Conservation (phyloP, 148 eudicot species). For the Camellia lanceoleosa region DNA sequence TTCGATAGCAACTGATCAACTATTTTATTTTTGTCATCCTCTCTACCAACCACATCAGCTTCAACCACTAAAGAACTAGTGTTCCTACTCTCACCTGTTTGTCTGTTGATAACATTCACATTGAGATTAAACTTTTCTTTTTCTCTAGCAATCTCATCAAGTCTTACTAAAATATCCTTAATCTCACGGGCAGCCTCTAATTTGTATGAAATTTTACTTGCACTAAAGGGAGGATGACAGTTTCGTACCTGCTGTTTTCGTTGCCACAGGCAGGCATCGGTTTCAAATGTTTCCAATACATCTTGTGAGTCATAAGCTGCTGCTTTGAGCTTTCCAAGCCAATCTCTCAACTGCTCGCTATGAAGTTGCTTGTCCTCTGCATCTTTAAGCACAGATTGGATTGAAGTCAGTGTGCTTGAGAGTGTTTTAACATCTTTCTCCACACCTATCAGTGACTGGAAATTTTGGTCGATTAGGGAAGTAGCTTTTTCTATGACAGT, state of each 20-base stretch:
- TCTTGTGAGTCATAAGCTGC: slow-evolving; percentile 33
- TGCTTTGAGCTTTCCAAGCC: slow-evolving; percentile 31
- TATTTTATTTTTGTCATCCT: slow-evolving; percentile 22
- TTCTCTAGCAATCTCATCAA: slow-evolving; percentile 17
- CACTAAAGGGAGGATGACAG: slow-evolving; percentile 7
- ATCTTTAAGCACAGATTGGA: slow-evolving; percentile 16
- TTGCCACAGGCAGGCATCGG: slow-evolving; percentile 23
- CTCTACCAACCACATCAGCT: slow-evolving; percentile 25
- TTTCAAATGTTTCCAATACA: slow-evolving; percentile 21
- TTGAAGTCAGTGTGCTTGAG: slow-evolving; percentile 11
- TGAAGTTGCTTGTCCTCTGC: slow-evolving; percentile 20
- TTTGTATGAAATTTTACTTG: not conserved
- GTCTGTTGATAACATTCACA: not conserved
- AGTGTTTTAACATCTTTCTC: slow-evolving; percentile 22
- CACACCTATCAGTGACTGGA: slow-evolving; percentile 20
- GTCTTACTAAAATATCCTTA: slow-evolving; percentile 12
- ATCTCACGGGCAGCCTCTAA: slow-evolving; percentile 13
- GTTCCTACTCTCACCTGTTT: not conserved
- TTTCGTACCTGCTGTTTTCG: not conserved
- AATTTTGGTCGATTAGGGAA: slow-evolving; percentile 10
- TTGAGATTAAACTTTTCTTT: slow-evolving; percentile 16
- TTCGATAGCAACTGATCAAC: slow-evolving; percentile 13
- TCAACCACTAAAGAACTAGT: not conserved
- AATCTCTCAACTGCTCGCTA: slow-evolving; percentile 12
- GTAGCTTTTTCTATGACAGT: not conserved